Evolutionary conservation across 1,284 basidiomycete genomes (phyloP), one percentile per base, ranked within the genome.

Genomic region (Athelia psychrophila): DNA sequence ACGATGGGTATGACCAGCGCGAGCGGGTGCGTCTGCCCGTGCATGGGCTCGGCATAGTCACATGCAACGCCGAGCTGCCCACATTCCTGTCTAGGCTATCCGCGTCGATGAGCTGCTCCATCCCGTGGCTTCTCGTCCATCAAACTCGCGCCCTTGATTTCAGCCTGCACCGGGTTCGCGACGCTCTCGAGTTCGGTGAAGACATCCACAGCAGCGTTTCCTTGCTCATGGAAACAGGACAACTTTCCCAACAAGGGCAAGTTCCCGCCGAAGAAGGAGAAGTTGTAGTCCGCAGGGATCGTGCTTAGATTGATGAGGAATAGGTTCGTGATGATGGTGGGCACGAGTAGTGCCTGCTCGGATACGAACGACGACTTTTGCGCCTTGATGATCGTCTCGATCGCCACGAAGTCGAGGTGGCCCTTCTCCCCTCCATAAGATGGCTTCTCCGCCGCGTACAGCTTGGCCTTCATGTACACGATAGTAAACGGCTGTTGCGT

Each of bases 211-310:
- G 76, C 68, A 19, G 63, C 66, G 19, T 71, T 71, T 10, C 67
- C 69, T 59, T 66, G 68, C 53, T 73, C 70, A 15, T 74, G 69
- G 44, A 65, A 60, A 53, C 76, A 66, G 4, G 72, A 66, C 16
- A 78, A 67, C 45, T 76, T 71, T 12, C 76, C 76, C 3, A 77
- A 65, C 12, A 77, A 65, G 5, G 76, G 60, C 1, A 74, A 77
- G 57, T 71, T 76, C 15, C 76, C 76, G 35, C 76, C 76, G 27
- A 78, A 61, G 0, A 77, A 58, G 61, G 77, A 76, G 61, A 78
- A 72, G 58, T 78, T 75, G 8, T 72, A 72, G 35, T 70, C 66
- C 6, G 57, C 56, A 2, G 70, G 64, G 47, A 77, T 69, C 44
- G 64, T 60, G 8, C 57, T 55, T 2, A 69, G 53, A 18, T 76